A percentile compares a stretch with the other conserved stretches of the same genome.
These are phyloP conservation scores for Bryum argenteum DNA, from an alignment of 225 moss, liverwort and hornwort genomes.

Conservation along the genomic window DNA sequence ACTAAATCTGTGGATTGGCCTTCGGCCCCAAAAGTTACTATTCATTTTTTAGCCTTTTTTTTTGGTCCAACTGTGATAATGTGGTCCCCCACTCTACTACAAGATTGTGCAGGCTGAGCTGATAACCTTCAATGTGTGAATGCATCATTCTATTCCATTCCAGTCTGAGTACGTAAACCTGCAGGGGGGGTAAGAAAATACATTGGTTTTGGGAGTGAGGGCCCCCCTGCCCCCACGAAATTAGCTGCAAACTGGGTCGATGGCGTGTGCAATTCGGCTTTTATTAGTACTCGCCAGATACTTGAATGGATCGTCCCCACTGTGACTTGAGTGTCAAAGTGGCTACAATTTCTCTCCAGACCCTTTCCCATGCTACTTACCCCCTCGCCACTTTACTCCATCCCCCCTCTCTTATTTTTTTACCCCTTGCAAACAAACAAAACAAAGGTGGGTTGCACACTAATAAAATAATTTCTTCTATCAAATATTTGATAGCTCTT, in stretches of 20 bases:
- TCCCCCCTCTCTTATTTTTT: too few relatives aligned
- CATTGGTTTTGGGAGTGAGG: neutral
- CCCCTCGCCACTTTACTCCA: neutral
- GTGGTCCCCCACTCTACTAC: neutral
- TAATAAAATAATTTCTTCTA: too few relatives aligned
- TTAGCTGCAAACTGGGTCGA: neutral
- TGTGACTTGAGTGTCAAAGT: conserved; percentile 20
- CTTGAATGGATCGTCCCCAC: neutral
- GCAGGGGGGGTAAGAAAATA: too few relatives aligned
- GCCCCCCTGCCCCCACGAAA: neutral
- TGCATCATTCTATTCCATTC: too few relatives aligned
- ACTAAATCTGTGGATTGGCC: neutral
- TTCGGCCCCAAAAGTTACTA: conserved; percentile 14
- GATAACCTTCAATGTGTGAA: too few relatives aligned
- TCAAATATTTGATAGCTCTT: too few relatives aligned
- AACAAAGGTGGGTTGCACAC: too few relatives aligned
- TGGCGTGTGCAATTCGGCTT: conserved; percentile 1
- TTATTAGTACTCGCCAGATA: neutral
- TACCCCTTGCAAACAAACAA: too few relatives aligned
- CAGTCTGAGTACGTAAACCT: too few relatives aligned
- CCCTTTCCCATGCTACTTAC: neutral
- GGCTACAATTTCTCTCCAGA: conserved; percentile 12
- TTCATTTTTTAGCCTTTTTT: neutral
- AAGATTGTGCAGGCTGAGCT: neutral
- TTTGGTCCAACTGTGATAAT: neutral